These are phyloP conservation scores for Actinomucor elegans DNA, from an alignment of 371 early-diverging fungal species.

Conservation along the genomic window DNA sequence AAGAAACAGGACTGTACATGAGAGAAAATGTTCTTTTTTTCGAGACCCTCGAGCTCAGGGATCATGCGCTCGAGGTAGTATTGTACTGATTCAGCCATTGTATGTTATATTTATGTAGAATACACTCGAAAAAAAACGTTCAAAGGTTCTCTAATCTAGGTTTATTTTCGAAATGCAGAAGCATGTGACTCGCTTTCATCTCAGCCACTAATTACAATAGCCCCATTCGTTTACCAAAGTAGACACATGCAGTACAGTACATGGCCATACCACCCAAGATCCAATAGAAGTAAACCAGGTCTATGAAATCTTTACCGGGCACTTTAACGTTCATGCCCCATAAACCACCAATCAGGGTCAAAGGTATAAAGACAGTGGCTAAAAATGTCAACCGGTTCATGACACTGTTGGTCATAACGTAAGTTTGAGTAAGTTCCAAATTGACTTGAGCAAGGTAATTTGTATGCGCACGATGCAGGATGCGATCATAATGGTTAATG, in stretches of 20 bases:
- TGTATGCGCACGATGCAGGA: slow-evolving; percentile 75
- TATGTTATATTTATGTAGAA: background rate
- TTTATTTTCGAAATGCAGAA: too few relatives aligned
- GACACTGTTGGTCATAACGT: slow-evolving; percentile 76
- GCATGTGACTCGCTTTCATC: background rate
- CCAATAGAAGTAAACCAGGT: slow-evolving; percentile 71
- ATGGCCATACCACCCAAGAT: slow-evolving; percentile 62
- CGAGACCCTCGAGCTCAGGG: slow-evolving; percentile 89
- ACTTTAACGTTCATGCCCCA: slow-evolving; percentile 65
- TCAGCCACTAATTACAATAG: slow-evolving; percentile 14
- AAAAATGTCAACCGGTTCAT: slow-evolving; percentile 82
- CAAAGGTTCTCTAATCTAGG: background rate
- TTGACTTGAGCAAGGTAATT: slow-evolving; percentile 85
- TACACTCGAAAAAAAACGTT: background rate
- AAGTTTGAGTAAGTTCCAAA: slow-evolving; percentile 77
- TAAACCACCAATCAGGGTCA: slow-evolving; percentile 81
- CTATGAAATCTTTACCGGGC: slow-evolving; percentile 66
- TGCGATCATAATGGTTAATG: slow-evolving; percentile 74
- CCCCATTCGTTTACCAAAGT: slow-evolving; percentile 29
- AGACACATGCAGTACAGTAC: slow-evolving; percentile 20
- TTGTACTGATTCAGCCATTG: slow-evolving; percentile 86
- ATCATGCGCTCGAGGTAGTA: slow-evolving; percentile 92
- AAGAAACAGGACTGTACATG: background rate
- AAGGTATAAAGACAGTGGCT: slow-evolving; percentile 81
- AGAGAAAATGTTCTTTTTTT: slow-evolving; percentile 76